Evolutionary conservation across 2,329 filamentous ascomycete species (phyloP), one percentile per base, ranked within the genome.

Genomic region (Cladosporium sp.): DNA sequence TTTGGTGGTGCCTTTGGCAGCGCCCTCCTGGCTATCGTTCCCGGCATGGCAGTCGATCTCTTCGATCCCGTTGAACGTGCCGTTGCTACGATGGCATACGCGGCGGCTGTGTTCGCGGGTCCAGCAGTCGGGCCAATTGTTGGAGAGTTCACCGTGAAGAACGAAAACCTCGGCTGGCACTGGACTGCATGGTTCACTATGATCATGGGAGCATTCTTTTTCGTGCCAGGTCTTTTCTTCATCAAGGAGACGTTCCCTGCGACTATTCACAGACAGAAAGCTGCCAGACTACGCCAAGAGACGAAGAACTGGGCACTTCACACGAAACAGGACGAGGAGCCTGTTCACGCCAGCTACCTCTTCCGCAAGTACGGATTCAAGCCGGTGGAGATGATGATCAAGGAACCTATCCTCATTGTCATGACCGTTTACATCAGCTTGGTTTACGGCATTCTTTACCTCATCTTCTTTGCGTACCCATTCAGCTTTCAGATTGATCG

Each of bases 141-240:
- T 7, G 76, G 76, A 7, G 74, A 71, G 0, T 80, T 78, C 50
- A 70, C 79, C 29, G 73, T 72, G 0, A 66, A 74, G 36, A 73
- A 68, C 6, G 57, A 72, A 2, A 20, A 19, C 55, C 70, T 80
- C 1, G 76, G 77, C 13, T 82, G 79, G 79, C 68, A 78, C 15
- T 82, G 79, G 77, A 81, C 77, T 0, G 72, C 72, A 8, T 83
- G 78, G 68, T 70, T 81, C 19, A 80, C 76, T 0, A 59, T 76
- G 40, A 80, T 82, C 43, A 70, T 77, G 58, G 66, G 67, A 1
- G 64, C 62, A 7, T 58, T 70, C 4, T 70, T 78, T 53, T 69
- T 69, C 2, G 42, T 67, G 3, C 51, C 78, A n/a, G 72, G 68
- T 0, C 53, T 75, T 12, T 52, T 77, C 22, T 59, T 74, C n/a